Evolutionary conservation across 116 monocot genomes (phyloP), one percentile per base, ranked within the genome.

Genomic region (Phalaenopsis hybrid): DNA sequence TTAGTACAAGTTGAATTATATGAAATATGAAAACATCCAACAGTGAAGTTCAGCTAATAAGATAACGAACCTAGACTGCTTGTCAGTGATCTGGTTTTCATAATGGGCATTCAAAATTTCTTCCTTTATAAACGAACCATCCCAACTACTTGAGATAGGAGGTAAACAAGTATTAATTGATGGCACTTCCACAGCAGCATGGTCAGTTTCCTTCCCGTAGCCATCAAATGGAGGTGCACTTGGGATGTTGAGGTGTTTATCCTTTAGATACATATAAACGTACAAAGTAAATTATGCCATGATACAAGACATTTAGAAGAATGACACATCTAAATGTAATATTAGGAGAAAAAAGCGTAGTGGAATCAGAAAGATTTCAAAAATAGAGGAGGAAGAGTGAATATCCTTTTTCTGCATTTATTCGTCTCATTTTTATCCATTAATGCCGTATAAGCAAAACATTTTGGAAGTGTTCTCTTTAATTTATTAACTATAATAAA

Each of bases 141-240:
- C 57, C 34, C 74, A 76, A 81, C 74, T 69, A 67, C 21, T 48
- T 55, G 57, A 18, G 43, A 44, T 12, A 43, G 79, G 23, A 18
- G 77, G 21, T 44, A 5, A 34, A 25, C 17, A 79, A 69, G 79
- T 57, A 34, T 46, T 79, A 45, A 74, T 13, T 15, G 81, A 20
- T 63, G 81, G 16, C 46, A 79, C 74, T n/a, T 81, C 50, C 37
- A 77, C 84, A 68, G 85, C 44, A 77, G 68, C 85, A 46, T 86
- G 87, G 52, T 75, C 78, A 50, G 83, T 87, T 75, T 90, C 88
- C 33, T 79, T 43, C 77, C 80, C 81, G 84, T 75, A 84, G 31
- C 69, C 85, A 89, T 88, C 80, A 82, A 94, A 85, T 37, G 95
- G 98, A 34, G 98, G 98, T 80, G 98, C 98, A 89, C 93, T 98